phyloP scores from a whole-genome alignment of 176 grass and related monocot genomes.

The Bothriochloa decipiens region DNA sequence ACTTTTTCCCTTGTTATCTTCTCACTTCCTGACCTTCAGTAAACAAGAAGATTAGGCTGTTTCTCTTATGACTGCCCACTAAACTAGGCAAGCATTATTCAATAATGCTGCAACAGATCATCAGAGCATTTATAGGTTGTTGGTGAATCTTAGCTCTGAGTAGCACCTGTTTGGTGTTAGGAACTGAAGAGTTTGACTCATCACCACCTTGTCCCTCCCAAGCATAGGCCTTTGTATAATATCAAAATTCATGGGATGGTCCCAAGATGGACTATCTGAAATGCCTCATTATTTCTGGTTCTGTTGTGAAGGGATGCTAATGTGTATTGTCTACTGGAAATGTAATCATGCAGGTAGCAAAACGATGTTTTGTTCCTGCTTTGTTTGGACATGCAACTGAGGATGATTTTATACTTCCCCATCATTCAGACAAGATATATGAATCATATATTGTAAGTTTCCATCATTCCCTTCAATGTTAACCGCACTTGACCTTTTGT shows the following conservation, averaged over 20 bases:
- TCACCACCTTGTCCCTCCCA: background rate
- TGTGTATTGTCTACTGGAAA: slow-evolving; percentile 34
- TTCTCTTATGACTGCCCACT: background rate
- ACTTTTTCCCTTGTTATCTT: background rate
- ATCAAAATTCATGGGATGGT: background rate
- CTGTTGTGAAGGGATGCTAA: background rate
- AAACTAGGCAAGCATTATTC: slow-evolving; percentile 6
- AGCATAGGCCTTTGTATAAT: background rate
- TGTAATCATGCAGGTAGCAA: slow-evolving; percentile 73
- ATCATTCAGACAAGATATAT: slow-evolving; percentile 91
- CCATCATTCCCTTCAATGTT: slow-evolving; percentile 1
- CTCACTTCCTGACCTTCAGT: background rate
- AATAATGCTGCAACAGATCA: slow-evolving; percentile 14
- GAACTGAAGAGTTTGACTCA: background rate
- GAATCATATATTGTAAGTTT: slow-evolving; percentile 84
- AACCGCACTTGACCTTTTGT: slow-evolving; percentile 32
- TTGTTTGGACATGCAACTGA: slow-evolving; percentile 95
- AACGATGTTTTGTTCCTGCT: slow-evolving; percentile 85
- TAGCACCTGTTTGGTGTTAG: background rate
- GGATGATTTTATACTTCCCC: slow-evolving; percentile 97
- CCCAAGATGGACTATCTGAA: background rate
- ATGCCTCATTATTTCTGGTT: background rate
- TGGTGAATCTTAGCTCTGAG: background rate
- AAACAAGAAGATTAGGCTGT: background rate
- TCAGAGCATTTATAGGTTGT: background rate